These are phyloP conservation scores for Talaromyces sp. DNA, from an alignment of 2,329 filamentous ascomycete species.

Conservation along the genomic window DNA sequence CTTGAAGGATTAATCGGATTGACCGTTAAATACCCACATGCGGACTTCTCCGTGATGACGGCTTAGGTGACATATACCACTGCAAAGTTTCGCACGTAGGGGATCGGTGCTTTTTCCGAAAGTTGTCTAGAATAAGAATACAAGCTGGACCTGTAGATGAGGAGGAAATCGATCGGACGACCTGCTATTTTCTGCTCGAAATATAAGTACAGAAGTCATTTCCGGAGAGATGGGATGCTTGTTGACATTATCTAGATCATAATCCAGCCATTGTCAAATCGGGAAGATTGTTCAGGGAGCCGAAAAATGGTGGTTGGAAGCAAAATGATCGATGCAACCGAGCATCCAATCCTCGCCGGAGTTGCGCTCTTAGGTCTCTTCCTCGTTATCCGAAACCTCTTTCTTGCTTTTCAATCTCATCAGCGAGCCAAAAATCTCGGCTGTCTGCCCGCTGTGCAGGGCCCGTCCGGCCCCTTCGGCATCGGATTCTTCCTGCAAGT, in stretches of 20 bases:
- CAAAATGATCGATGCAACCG: neutral
- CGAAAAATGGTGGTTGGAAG: neutral
- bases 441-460: conserved; percentile 11
- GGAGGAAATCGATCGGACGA: neutral
- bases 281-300: neutral
- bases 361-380: conserved; percentile 2
- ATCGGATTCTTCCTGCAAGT: conserved; percentile 11
- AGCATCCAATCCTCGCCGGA: conserved; percentile 1
- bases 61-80: neutral
- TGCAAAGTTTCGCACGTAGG: neutral
- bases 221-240: neutral
- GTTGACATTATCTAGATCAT: neutral
- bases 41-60: neutral
- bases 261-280: neutral
- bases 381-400: conserved; percentile 2
- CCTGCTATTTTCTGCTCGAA: neutral
- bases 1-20: neutral
- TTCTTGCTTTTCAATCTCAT: neutral
- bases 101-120: neutral
- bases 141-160: neutral
- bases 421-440: conserved; percentile 8
- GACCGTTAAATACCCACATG: neutral
- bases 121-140: neutral
- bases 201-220: neutral
- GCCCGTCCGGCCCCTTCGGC: conserved; percentile 12